Evolutionary conservation across 2,329 filamentous ascomycete species (phyloP).

Genomic region (Calonectria ilicicola): DNA sequence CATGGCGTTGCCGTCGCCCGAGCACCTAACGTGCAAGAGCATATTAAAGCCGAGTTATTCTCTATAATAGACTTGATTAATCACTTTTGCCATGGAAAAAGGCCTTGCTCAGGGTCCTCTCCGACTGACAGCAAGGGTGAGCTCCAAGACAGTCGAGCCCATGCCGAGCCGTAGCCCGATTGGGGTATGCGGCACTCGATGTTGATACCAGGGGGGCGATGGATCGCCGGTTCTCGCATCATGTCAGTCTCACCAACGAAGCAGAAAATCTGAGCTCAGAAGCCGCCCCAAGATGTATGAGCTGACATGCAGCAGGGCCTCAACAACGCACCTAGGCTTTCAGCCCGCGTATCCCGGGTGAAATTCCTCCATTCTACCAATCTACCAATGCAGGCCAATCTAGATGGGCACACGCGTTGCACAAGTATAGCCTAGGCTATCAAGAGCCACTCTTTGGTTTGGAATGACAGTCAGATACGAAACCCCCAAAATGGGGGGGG

Average conservation of each 20-base stretch:
- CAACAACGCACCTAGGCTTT: slow-evolving; percentile 5
- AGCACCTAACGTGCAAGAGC: not conserved
- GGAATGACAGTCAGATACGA: not conserved
- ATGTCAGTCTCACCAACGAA: slow-evolving; percentile 13
- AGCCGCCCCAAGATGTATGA: slow-evolving; percentile 1
- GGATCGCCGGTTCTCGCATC: slow-evolving; percentile 14
- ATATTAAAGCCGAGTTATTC: not conserved
- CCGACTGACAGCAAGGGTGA: not conserved
- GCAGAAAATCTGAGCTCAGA: slow-evolving; percentile 10
- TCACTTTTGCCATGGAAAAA: not conserved
- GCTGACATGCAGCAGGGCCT: slow-evolving; percentile 20
- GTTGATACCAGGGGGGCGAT: not conserved
- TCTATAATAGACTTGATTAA: not conserved
- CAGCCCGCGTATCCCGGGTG: not conserved
- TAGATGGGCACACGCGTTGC: not conserved
- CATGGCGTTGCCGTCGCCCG: slow-evolving; percentile 1
- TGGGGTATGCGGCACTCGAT: slow-evolving; percentile 15
- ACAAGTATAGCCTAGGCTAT: not conserved
- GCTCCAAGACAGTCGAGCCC: not conserved
- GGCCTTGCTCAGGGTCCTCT: not conserved
- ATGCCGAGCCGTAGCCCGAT: slow-evolving; percentile 20
- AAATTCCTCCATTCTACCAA: not conserved
- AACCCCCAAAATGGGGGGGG: not conserved
- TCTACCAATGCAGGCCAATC: not conserved
- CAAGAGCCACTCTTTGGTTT: not conserved